phyloP scores from a whole-genome alignment of 306 rosid genomes.

The Acacia acuminata region DNA sequence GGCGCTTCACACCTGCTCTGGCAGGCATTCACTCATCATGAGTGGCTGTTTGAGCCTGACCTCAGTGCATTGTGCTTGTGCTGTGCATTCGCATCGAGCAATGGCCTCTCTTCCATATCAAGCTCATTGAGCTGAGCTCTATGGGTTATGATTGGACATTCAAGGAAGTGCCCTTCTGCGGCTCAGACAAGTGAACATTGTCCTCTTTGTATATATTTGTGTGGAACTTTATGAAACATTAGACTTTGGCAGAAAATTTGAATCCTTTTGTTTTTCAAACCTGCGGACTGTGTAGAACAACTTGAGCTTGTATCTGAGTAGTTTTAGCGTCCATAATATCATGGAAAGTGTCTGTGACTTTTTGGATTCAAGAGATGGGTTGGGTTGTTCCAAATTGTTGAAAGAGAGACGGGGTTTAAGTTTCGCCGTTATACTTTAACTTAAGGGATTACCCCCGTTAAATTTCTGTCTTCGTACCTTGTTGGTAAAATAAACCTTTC shows the following conservation, averaged over 20 bases:
- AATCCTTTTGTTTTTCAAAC: slow-evolving; percentile 24
- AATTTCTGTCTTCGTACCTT: background rate
- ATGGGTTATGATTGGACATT: background rate
- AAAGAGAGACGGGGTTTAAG: background rate
- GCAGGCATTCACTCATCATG: slow-evolving; percentile 86
- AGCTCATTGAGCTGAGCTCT: slow-evolving; percentile 57
- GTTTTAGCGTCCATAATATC: background rate
- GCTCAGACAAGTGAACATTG: slow-evolving; percentile 7
- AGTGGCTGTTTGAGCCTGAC: slow-evolving; percentile 89
- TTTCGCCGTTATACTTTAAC: background rate
- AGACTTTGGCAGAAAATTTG: background rate
- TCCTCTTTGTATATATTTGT: slow-evolving; percentile 33
- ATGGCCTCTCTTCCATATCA: slow-evolving; percentile 40
- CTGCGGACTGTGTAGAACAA: background rate
- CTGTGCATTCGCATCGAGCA: slow-evolving; percentile 71
- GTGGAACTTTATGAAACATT: background rate
- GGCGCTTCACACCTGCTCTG: slow-evolving; percentile 90
- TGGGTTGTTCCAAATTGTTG: background rate
- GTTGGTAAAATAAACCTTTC: background rate
- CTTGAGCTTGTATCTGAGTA: slow-evolving; percentile 8
- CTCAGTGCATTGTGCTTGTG: slow-evolving; percentile 91
- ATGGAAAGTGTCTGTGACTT: slow-evolving; percentile 16
- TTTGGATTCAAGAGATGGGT: slow-evolving; percentile 15
- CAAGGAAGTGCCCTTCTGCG: background rate
- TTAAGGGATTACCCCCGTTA: background rate